Conservation (phyloP, 2,329 filamentous ascomycete genomes). For the Aspergillus piperis region DNA sequence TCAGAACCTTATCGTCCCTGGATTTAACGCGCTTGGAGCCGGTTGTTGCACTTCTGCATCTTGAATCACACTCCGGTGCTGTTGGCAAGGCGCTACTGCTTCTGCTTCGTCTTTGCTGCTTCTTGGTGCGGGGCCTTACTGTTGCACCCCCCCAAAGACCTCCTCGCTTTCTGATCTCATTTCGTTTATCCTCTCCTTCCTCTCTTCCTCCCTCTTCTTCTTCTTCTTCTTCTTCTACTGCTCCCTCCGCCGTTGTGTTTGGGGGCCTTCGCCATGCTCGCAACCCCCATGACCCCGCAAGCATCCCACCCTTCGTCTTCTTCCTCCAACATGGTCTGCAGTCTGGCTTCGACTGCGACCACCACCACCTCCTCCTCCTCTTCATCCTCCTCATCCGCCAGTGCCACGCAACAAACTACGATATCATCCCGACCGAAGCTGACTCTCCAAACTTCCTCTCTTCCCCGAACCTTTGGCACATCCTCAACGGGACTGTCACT, state of each 20-base stretch:
- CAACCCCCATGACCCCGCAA: constrained; percentile 25
- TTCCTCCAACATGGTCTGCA: constrained; percentile 20
- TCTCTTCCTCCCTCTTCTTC: constrained; percentile 2
- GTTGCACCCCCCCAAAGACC: not conserved
- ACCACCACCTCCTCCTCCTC: not conserved
- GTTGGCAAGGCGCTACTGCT: no score
- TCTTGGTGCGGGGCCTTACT: not conserved
- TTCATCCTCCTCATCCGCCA: no score
- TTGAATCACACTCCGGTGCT: not conserved
- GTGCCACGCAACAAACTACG: no score
- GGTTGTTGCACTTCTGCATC: not conserved
- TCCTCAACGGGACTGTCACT: constrained; percentile 55
- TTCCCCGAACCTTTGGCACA: constrained; percentile 55
- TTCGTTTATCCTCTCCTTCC: not conserved
- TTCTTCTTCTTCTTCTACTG: not conserved
- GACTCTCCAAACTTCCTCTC: constrained; percentile 59
- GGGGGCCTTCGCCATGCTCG: constrained; percentile 26
- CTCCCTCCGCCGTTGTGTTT: constrained; percentile 5
- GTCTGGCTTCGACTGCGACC: constrained; percentile 16
- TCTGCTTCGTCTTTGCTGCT: no score
- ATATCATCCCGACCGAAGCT: constrained; percentile 54
- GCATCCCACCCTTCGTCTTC: constrained; percentile 12
- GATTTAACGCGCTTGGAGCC: not conserved
- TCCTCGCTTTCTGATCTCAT: not conserved
- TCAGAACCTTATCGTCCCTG: constrained; percentile 2